Evolutionary conservation across 768 basidiomycete genomes (phyloP).

Genomic region (Mycena rosella): DNA sequence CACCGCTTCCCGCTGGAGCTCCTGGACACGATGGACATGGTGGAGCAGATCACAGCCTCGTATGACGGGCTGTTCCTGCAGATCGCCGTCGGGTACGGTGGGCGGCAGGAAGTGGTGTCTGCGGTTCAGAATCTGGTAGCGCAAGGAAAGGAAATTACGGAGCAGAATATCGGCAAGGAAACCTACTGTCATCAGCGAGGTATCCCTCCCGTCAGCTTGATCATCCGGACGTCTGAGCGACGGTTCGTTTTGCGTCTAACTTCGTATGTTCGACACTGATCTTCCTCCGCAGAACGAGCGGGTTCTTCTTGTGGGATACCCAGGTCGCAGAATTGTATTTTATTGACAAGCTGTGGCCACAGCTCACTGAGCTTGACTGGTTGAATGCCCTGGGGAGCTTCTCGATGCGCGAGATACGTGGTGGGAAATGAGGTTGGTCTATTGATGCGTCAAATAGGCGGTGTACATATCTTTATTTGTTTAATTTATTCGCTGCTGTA

Average conservation of each 20-base stretch:
- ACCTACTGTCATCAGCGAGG: conserved; percentile 25
- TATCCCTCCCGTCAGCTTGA: conserved; percentile 24
- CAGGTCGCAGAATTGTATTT: conserved; percentile 32
- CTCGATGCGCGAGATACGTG: conserved; percentile 27
- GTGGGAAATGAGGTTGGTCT: conserved; percentile 11
- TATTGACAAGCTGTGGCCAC: conserved; percentile 33
- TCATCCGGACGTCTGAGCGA: conserved; percentile 30
- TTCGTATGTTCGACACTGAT: not conserved
- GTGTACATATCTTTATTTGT: too few species aligned
- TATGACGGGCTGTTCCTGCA: conserved; percentile 27
- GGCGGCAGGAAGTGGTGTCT: conserved; percentile 29
- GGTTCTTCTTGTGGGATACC: conserved; percentile 33
- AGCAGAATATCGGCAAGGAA: conserved; percentile 26
- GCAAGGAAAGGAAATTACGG: conserved; percentile 30
- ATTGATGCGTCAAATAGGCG: too few species aligned
- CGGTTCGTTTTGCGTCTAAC: conserved; percentile 6
- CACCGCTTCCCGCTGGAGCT: conserved; percentile 31
- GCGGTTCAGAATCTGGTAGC: conserved; percentile 24
- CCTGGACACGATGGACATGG: conserved; percentile 29
- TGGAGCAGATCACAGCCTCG: conserved; percentile 26
- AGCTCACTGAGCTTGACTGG: conserved; percentile 30
- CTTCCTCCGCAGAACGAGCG: conserved; percentile 24
- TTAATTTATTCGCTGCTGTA: too few species aligned
- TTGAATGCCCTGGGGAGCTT: conserved; percentile 20
- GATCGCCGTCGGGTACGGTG: conserved; percentile 36